Evolutionary conservation across 2,329 filamentous ascomycete genomes (phyloP).

Genomic region (Ambrosiella xylebori): DNA sequence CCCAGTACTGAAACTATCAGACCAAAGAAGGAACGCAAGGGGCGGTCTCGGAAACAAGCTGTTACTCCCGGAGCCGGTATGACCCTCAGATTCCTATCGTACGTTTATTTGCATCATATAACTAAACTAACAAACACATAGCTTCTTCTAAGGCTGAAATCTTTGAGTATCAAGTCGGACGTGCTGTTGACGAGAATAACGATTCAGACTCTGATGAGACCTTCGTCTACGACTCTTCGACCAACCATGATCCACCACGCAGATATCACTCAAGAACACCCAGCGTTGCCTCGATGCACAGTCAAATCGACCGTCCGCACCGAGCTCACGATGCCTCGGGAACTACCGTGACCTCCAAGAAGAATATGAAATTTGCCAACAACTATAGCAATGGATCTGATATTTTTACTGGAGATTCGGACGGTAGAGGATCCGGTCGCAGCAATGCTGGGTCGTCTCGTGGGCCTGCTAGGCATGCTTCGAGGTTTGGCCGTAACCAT

Average conservation of each 20-base stretch:
- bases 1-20: slow-evolving; percentile 91
- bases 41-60: slow-evolving; percentile 55
- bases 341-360: slow-evolving; percentile 38
- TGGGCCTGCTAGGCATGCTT: slow-evolving; percentile 57
- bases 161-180: slow-evolving; percentile 93
- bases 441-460: slow-evolving; percentile 44
- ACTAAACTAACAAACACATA: slow-evolving; percentile 23
- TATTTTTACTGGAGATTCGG: slow-evolving; percentile 41
- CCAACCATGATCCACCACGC: slow-evolving; percentile 57
- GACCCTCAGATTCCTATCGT: slow-evolving; percentile 19
- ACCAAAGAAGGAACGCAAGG: slow-evolving; percentile 86
- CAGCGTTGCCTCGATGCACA: slow-evolving; percentile 71
- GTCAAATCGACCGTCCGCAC: slow-evolving; percentile 44
- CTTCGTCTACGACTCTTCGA: slow-evolving; percentile 92
- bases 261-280: slow-evolving; percentile 88
- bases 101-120: slow-evolving; percentile 19
- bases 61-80: slow-evolving; percentile 59
- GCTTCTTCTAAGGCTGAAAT: slow-evolving; percentile 93
- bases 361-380: slow-evolving; percentile 92
- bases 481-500: slow-evolving; percentile 46
- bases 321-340: slow-evolving; percentile 39
- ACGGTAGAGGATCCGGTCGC: slow-evolving; percentile 45
- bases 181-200: slow-evolving; percentile 85
- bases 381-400: slow-evolving; percentile 47
- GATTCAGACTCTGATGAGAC: slow-evolving; percentile 97